phyloP scores from a whole-genome alignment of 2,329 filamentous ascomycete genomes.

The Fusarium gaditjirri region DNA sequence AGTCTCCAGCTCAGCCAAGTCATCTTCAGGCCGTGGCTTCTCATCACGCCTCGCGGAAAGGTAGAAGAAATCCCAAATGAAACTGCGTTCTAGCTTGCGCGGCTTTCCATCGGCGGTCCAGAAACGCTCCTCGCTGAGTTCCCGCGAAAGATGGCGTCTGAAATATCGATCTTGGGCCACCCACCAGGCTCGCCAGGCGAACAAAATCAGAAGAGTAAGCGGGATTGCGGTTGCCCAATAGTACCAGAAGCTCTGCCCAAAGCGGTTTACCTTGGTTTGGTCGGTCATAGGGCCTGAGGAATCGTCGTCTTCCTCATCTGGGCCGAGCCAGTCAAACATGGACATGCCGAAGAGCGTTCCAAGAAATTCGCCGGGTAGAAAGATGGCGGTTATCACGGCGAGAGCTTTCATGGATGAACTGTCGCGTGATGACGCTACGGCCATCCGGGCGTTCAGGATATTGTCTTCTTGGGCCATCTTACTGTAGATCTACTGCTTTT shows the following conservation, averaged over 20 bases:
- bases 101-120: conserved; percentile 58
- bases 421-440: conserved; percentile 54
- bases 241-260: conserved; percentile 57
- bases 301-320: conserved; percentile 45
- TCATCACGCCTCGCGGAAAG: conserved; percentile 51
- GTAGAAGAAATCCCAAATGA: conserved; percentile 57
- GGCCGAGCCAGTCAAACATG: conserved; percentile 59
- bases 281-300: neutral
- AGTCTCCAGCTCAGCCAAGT: conserved; percentile 34
- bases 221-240: conserved; percentile 59
- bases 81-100: conserved; percentile 55
- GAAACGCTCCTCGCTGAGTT: conserved; percentile 60
- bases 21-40: conserved; percentile 28
- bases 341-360: conserved; percentile 59
- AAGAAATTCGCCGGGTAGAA: conserved; percentile 59
- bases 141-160: conserved; percentile 56
- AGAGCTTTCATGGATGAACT: conserved; percentile 61
- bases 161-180: conserved; percentile 60
- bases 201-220: conserved; percentile 55
- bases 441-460: conserved; percentile 56
- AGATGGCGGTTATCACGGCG: conserved; percentile 60
- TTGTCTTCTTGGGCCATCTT: conserved; percentile 63
- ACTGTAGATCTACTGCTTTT: conserved; percentile 54
- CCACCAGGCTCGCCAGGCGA: conserved; percentile 59
- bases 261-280: conserved; percentile 33